Evolutionary conservation across 129 eudicot species (phyloP).

Genomic region (Arctium minus): DNA sequence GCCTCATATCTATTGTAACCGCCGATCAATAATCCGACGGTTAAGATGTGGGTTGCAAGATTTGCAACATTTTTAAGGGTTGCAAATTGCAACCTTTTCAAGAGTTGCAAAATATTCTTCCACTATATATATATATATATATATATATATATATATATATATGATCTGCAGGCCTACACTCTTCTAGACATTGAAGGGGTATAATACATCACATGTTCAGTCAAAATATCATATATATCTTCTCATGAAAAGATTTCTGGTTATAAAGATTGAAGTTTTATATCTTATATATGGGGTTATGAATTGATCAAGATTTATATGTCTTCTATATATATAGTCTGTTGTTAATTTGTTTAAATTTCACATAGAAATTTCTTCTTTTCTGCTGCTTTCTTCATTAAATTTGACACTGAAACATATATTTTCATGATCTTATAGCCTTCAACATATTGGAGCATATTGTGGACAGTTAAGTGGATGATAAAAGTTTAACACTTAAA

Average conservation of each 20-base stretch:
- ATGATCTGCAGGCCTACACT: not conserved
- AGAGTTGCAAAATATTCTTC: too few relatives aligned
- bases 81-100: too few relatives aligned
- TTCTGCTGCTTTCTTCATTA: not conserved
- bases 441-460: not conserved
- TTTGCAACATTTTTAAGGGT: too few relatives aligned
- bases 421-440: not conserved
- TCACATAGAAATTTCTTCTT: not conserved
- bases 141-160: too few relatives aligned
- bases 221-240: not conserved
- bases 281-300: not conserved
- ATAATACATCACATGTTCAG: not conserved
- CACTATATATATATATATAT: too few relatives aligned
- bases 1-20: too few relatives aligned
- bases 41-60: too few relatives aligned
- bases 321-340: too few relatives aligned
- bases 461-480: not conserved
- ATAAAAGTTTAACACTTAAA: too few relatives aligned
- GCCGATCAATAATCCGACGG: too few relatives aligned
- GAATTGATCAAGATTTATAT: not conserved
- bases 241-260: not conserved
- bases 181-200: too few relatives aligned
- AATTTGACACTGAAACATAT: not conserved
- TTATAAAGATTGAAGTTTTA: not conserved
- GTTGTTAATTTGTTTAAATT: too few relatives aligned